phyloP scores from a whole-genome alignment of 1,284 basidiomycete genomes.

The Malassezia dermatis region DNA sequence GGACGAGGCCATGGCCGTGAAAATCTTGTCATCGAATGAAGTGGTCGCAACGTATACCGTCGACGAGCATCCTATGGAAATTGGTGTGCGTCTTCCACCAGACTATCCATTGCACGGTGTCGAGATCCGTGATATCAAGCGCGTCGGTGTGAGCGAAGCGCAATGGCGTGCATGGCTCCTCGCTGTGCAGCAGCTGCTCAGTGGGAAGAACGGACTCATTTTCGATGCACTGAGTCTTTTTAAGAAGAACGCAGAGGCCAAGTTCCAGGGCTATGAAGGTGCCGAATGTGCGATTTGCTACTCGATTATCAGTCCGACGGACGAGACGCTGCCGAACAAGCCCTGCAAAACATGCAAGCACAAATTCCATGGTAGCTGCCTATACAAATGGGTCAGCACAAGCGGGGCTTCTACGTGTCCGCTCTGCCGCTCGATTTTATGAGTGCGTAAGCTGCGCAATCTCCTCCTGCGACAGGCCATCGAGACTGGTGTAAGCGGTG shows the following conservation, averaged over 20 bases:
- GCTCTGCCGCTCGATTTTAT: constrained; percentile 62
- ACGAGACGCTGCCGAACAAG: constrained; percentile 77
- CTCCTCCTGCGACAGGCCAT: constrained; percentile 10
- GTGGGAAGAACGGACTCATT: constrained; percentile 72
- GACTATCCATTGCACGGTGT: constrained; percentile 86
- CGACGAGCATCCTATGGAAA: constrained; percentile 88
- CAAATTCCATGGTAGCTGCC: constrained; percentile 61
- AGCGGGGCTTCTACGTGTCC: constrained; percentile 78
- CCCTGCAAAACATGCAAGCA: constrained; percentile 90
- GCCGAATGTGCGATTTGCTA: constrained; percentile 48
- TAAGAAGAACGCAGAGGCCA: constrained; percentile 74
- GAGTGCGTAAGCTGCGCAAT: constrained; percentile 5
- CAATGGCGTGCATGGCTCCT: constrained; percentile 90
- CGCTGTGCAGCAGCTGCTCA: constrained; percentile 81
- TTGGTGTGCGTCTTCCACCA: constrained; percentile 70
- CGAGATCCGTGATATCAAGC: constrained; percentile 73
- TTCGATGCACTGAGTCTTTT: constrained; percentile 83
- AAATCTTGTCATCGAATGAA: constrained; percentile 56
- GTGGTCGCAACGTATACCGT: constrained; percentile 61
- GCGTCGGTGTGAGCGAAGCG: constrained; percentile 70
- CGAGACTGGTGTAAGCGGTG: neutral
- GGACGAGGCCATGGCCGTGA: constrained; percentile 69
- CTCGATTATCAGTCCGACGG: constrained; percentile 84
- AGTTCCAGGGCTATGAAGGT: constrained; percentile 42
- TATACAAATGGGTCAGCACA: constrained; percentile 73